Evolutionary conservation across 805 yeast species (phyloP).

Genomic region (Metschnikowia matae): DNA sequence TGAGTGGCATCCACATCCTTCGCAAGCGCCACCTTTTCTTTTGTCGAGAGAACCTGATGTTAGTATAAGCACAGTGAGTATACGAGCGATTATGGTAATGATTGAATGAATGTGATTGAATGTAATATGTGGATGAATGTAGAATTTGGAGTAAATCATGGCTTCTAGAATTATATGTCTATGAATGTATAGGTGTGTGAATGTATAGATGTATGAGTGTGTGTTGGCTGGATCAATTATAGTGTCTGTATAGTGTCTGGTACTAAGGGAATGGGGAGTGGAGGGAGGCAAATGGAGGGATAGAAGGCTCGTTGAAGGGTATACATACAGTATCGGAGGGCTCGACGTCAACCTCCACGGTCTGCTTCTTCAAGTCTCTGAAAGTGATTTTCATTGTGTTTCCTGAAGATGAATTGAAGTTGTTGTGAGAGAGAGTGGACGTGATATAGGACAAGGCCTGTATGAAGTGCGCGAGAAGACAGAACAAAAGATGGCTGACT

Average conservation of each 20-base stretch:
- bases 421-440: slow-evolving; percentile 1
- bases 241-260: too few species aligned
- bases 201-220: too few species aligned
- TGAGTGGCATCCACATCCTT: slow-evolving; percentile 68
- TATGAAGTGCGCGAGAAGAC: neutral
- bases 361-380: slow-evolving; percentile 91
- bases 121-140: too few species aligned
- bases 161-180: too few species aligned
- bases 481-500: neutral
- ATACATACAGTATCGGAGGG: slow-evolving; percentile 57
- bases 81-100: too few species aligned
- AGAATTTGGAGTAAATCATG: too few species aligned
- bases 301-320: neutral
- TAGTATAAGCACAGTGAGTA: slow-evolving; percentile 4
- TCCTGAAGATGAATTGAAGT: neutral
- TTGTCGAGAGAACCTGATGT: slow-evolving; percentile 54
- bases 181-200: too few species aligned
- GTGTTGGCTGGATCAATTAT: too few species aligned
- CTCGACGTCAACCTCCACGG: slow-evolving; percentile 75
- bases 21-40: slow-evolving; percentile 63
- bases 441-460: neutral
- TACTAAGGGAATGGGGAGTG: too few species aligned
- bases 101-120: too few species aligned
- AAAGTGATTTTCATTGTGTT: slow-evolving; percentile 67
- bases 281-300: neutral